Evolutionary conservation across 768 basidiomycete genomes (phyloP).

Genomic region (Leccinum olivaceopallidum): DNA sequence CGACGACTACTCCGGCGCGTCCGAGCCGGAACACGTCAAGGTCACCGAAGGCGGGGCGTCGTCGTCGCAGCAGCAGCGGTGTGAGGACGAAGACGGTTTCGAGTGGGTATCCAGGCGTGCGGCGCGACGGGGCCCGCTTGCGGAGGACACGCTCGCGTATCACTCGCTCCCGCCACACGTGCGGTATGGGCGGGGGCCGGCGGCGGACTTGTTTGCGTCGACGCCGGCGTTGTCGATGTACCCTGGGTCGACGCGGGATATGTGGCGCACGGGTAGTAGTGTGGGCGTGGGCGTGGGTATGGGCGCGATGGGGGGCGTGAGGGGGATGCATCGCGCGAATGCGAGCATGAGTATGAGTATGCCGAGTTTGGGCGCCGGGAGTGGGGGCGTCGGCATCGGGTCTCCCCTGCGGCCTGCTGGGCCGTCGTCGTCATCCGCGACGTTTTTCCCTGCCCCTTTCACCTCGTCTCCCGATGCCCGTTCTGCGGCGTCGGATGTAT

Average conservation of each 20-base stretch:
- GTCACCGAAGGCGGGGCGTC: constrained; percentile 45
- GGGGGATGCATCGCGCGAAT: constrained; percentile 7
- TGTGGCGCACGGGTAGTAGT: constrained; percentile 37
- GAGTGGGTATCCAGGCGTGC: constrained; percentile 79
- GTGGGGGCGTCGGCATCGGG: background rate
- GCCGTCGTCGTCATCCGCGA: constrained; percentile 4
- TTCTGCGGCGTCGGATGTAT: constrained; percentile 7
- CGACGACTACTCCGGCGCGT: constrained; percentile 36
- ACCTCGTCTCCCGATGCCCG: constrained; percentile 26
- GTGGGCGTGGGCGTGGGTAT: background rate
- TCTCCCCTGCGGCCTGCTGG: background rate
- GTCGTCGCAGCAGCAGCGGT: constrained; percentile 7
- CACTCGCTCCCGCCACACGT: constrained; percentile 74
- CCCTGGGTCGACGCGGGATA: constrained; percentile 39
- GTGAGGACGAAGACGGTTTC: constrained; percentile 71
- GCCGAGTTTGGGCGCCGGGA: constrained; percentile 34
- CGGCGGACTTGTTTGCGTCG: constrained; percentile 59
- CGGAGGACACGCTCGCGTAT: constrained; percentile 54
- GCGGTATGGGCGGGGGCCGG: constrained; percentile 59
- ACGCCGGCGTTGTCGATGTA: constrained; percentile 43
- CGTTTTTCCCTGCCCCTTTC: constrained; percentile 38
- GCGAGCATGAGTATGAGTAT: constrained; percentile 29
- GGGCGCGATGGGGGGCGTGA: constrained; percentile 2
- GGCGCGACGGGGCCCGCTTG: constrained; percentile 49
- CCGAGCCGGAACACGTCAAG: constrained; percentile 40